Percentiles rank a stretch among this genome's conserved stretches.
phyloP scores from a whole-genome alignment of 2,329 filamentous ascomycete species.

The Pseudocercospora musae region DNA sequence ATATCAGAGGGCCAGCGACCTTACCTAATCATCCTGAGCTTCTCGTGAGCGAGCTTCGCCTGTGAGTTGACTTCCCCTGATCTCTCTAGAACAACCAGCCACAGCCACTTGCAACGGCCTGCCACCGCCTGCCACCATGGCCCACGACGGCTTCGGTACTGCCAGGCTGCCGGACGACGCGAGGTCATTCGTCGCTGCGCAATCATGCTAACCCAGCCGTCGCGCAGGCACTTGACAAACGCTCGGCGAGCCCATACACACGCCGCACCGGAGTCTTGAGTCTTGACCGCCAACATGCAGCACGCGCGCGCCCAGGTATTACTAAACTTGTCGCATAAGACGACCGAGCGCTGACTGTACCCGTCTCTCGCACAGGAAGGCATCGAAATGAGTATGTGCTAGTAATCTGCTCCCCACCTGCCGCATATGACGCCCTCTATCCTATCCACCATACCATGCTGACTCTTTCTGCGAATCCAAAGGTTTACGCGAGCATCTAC shows the following conservation, averaged over 20 bases:
- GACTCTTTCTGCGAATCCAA: conserved; percentile 15
- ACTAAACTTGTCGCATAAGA: background rate
- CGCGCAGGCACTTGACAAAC: background rate
- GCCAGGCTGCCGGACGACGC: background rate
- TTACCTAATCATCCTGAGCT: background rate
- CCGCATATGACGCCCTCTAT: background rate
- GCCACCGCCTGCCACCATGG: background rate
- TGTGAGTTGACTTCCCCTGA: background rate
- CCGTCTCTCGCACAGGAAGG: conserved; percentile 23
- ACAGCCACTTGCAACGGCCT: too few relatives aligned
- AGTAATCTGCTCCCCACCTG: conserved; percentile 5
- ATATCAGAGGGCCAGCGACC: background rate
- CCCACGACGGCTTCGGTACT: background rate
- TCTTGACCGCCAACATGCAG: conserved; percentile 32
- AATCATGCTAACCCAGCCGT: background rate
- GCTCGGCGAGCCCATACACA: background rate
- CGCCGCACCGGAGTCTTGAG: background rate
- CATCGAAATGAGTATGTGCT: conserved; percentile 43
- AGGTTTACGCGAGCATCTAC: conserved; percentile 63
- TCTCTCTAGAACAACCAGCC: background rate
- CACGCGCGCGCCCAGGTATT: conserved; percentile 50
- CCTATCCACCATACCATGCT: conserved; percentile 12
- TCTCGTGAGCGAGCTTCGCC: conserved; percentile 1
- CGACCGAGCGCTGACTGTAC: conserved; percentile 18
- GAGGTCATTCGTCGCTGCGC: background rate